Base-by-base conservation (phyloP, 805 yeast genomes). In the Yueomyces sinensis region DNA sequence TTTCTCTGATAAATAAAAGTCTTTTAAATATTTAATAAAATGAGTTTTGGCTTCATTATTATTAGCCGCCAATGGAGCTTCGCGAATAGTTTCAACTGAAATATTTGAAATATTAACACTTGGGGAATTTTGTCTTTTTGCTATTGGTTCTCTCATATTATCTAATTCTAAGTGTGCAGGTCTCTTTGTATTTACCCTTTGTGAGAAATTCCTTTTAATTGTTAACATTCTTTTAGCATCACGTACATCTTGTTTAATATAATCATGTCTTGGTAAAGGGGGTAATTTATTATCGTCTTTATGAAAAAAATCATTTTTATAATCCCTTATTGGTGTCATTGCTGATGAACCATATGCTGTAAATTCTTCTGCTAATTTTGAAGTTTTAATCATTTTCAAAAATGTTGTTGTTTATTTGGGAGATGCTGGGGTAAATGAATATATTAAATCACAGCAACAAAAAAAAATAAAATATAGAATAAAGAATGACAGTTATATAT, bases 111-210 rank as follows among this genome's bases (percentile, higher is more conserved):
- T 7, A 7, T 22, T 7, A 7, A 11, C 28, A 1, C 5, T 46
- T 1, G 68, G 67, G 0, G 70, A 59, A 32, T 59, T 57, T 9
- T 58, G 51, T 32, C 48, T 59, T 39, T 58, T 60, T 2, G 29
- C 37, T 9, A 34, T 19, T 6, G 40, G 38, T n/a, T 29, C 29
- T 1, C 23, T 30, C 4, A 31, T 31, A 9, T 40, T 35, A 40
- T 34, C 3, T 41, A 51, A 46, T 31, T 51, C 52, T 6, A 49
- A 17, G 24, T 54, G 41, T 27, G 44, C 43, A 5, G 57, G 59
- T 15, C 52, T 41, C 37, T 47, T 48, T n/a, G 6, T 9, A n/a
- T n/a, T n/a, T 9, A n/a, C 6, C 15, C 15, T 25, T 13, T 25
- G 15, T 9, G n/a, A 5, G 13, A 9, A 11, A 25, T 25, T 25